A percentile compares a stretch with the other conserved stretches of the same genome.
Conservation (phyloP, 495 filamentous ascomycete species). For the Penicillium bialowiezense region DNA sequence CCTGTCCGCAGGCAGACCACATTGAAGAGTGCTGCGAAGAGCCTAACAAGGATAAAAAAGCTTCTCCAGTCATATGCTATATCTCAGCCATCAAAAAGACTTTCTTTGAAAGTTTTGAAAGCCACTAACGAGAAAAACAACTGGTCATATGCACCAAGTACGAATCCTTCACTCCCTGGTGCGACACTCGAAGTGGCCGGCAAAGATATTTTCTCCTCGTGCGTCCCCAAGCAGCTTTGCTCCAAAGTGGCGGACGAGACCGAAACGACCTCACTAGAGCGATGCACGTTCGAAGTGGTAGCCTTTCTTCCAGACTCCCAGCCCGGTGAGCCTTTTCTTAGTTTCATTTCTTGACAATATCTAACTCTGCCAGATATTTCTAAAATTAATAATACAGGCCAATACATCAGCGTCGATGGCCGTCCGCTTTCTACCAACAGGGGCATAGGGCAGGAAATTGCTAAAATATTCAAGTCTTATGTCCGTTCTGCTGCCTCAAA, state of each 20-base stretch:
- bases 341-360: neutral
- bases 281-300: conserved; percentile 42
- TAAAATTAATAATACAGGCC: conserved; percentile 55
- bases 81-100: conserved; percentile 58
- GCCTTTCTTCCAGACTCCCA: conserved; percentile 57
- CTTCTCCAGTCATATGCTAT: conserved; percentile 74
- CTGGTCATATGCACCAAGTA: conserved; percentile 69
- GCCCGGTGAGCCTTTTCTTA: conserved; percentile 30
- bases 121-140: conserved; percentile 59
- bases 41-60: conserved; percentile 60
- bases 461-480: conserved; percentile 57
- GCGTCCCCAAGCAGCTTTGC: conserved; percentile 36
- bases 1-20: conserved; percentile 73
- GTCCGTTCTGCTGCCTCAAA: conserved; percentile 38
- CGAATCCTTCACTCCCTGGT: conserved; percentile 54
- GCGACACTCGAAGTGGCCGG: conserved; percentile 71
- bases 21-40: conserved; percentile 60
- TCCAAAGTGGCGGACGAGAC: conserved; percentile 8
- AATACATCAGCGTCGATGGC: conserved; percentile 74
- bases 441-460: conserved; percentile 66
- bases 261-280: conserved; percentile 3
- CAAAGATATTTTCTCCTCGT: conserved; percentile 57
- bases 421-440: conserved; percentile 65
- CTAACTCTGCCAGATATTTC: conserved; percentile 38
- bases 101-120: conserved; percentile 67